Conservation (phyloP, 2,329 filamentous ascomycete genomes). For the Talaromyces sp. region DNA sequence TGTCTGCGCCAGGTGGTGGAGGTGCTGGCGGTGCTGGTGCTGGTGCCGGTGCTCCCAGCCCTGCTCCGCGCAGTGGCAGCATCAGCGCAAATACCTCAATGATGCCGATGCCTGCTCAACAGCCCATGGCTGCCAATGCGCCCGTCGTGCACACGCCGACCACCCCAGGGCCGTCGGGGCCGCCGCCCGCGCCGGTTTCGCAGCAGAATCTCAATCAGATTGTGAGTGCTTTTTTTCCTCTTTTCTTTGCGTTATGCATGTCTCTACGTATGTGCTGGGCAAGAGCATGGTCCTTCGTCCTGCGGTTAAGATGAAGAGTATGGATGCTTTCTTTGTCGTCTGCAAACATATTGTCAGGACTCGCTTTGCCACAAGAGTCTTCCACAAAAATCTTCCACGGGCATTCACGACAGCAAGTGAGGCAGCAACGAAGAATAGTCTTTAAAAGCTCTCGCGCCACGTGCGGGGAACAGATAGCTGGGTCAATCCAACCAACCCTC, state of each 20-base stretch:
- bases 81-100: conserved; percentile 43
- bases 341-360: neutral
- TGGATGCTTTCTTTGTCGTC: neutral
- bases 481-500: neutral
- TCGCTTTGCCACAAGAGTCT: neutral
- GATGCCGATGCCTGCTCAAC: conserved; percentile 37
- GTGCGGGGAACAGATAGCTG: neutral
- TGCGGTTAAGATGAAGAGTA: neutral
- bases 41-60: conserved; percentile 34
- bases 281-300: neutral
- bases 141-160: conserved; percentile 30
- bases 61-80: conserved; percentile 44
- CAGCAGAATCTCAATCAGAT: conserved; percentile 95
- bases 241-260: neutral
- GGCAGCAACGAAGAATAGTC: neutral
- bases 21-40: neutral
- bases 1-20: conserved; percentile 43
- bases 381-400: neutral
- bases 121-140: conserved; percentile 43
- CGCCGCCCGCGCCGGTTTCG: conserved; percentile 51
- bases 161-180: conserved; percentile 33
- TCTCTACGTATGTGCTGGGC: neutral
- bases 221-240: conserved; percentile 54
- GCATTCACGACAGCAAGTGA: neutral
- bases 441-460: neutral